phyloP scores from a whole-genome alignment of 2,329 filamentous ascomycete species.

The Trichoderma polysporum region DNA sequence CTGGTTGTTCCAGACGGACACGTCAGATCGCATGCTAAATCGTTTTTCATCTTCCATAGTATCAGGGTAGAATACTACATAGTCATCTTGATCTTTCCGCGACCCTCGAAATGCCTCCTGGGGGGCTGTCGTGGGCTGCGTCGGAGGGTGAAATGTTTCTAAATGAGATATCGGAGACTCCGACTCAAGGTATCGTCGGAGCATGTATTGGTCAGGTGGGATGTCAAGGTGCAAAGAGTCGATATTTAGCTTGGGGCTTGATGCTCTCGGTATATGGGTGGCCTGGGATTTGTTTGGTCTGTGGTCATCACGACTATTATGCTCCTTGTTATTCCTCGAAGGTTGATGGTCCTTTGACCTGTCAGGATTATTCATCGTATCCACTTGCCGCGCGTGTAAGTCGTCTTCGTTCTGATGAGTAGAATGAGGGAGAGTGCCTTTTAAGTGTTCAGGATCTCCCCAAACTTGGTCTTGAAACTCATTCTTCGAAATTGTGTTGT shows the following conservation, averaged over 20 bases:
- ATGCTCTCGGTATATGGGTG: background rate
- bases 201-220: conserved; percentile 19
- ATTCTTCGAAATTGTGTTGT: background rate
- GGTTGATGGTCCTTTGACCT: background rate
- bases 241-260: background rate
- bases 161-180: conserved; percentile 10
- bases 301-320: too few relatives aligned
- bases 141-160: background rate
- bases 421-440: background rate
- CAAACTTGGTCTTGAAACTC: background rate
- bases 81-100: background rate
- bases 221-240: background rate
- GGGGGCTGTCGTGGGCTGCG: background rate
- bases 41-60: conserved; percentile 14
- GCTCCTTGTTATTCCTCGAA: background rate
- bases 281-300: background rate
- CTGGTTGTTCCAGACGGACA: conserved; percentile 27
- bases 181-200: conserved; percentile 20
- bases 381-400: background rate
- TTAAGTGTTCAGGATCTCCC: background rate
- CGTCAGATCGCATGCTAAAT: conserved; percentile 26
- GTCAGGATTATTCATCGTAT: background rate
- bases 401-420: background rate
- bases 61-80: background rate
- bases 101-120: background rate